Percentiles rank a stretch among this genome's conserved stretches.
These are phyloP conservation scores for Psidium friedrichsthalianum DNA, from an alignment of 345 rosid species.

Conservation along the genomic window DNA sequence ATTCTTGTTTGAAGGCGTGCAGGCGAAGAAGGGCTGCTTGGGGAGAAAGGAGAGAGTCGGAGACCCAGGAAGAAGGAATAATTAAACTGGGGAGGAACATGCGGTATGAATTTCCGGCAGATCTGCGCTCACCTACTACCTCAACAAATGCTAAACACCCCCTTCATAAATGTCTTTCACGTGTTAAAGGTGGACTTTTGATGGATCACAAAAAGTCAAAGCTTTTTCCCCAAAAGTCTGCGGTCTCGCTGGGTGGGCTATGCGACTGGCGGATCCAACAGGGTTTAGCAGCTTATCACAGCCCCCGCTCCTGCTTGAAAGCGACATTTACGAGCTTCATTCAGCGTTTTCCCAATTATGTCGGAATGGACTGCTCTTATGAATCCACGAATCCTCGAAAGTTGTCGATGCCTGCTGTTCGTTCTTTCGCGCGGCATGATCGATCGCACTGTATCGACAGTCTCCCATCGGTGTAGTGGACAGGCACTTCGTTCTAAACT, in stretches of 20 bases:
- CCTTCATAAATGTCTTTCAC: neutral
- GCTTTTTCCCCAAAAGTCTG: neutral
- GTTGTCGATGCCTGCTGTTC: neutral
- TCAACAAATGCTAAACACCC: neutral
- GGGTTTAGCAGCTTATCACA: neutral
- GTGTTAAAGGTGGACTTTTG: neutral
- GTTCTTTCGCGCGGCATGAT: neutral
- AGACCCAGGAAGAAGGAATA: neutral
- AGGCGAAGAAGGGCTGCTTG: neutral
- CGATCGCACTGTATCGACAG: no score
- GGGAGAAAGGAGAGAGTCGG: neutral
- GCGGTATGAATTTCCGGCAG: neutral
- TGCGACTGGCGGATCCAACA: neutral
- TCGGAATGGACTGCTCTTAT: neutral
- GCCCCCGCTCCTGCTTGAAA: neutral
- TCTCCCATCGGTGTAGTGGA: accelerated
- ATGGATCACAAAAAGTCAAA: neutral
- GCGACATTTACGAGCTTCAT: neutral
- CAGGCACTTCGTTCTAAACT: neutral
- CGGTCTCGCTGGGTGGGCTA: neutral
- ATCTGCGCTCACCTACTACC: neutral
- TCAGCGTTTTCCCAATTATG: neutral
- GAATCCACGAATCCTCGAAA: neutral
- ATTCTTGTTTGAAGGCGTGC: neutral
- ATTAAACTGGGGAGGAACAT: neutral